These are phyloP conservation scores for Trametes polyzona DNA, from an alignment of 1,284 basidiomycete species.

Conservation along the genomic window DNA sequence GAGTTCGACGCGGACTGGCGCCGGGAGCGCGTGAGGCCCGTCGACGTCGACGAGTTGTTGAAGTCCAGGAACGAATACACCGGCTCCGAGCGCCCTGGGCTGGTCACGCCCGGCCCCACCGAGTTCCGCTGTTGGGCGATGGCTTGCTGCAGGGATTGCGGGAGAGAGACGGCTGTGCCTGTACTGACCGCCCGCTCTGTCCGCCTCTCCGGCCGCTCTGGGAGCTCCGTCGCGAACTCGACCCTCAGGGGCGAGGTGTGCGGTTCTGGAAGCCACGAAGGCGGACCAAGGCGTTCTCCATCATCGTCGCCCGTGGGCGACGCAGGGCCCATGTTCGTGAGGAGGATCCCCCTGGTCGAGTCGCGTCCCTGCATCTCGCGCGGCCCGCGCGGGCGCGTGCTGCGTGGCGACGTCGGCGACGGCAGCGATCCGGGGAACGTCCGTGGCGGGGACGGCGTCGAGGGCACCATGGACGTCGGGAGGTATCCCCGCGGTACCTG, in stretches of 20 bases:
- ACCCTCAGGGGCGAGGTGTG: slow-evolving; percentile 32
- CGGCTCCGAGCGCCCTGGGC: slow-evolving; percentile 28
- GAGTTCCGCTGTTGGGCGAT: slow-evolving; percentile 16
- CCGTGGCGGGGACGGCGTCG: slow-evolving; percentile 25
- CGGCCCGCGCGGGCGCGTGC: slow-evolving; percentile 33
- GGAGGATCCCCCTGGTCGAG: slow-evolving; percentile 33
- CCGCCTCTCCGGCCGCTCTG: slow-evolving; percentile 26
- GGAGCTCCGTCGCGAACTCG: slow-evolving; percentile 33
- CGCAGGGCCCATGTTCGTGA: slow-evolving; percentile 22
- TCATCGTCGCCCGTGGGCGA: slow-evolving; percentile 8
- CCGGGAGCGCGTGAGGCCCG: slow-evolving; percentile 29
- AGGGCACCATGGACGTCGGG: slow-evolving; percentile 21
- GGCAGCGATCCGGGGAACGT: slow-evolving; percentile 11
- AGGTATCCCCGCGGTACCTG: slow-evolving; percentile 28
- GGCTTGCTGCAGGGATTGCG: slow-evolving; percentile 30
- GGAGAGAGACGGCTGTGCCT: slow-evolving; percentile 33
- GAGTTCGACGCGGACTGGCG: slow-evolving; percentile 32
- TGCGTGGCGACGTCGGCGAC: slow-evolving; percentile 28
- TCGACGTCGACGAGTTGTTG: slow-evolving; percentile 48
- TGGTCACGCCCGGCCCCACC: slow-evolving; percentile 8
- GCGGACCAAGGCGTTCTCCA: slow-evolving; percentile 2
- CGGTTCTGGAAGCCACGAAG: slow-evolving; percentile 21
- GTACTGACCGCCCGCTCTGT: slow-evolving; percentile 31
- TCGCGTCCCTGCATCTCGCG: slow-evolving; percentile 35
- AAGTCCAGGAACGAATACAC: slow-evolving; percentile 65